These are phyloP conservation scores for Antitrichia curtipendula DNA, from an alignment of 225 moss, liverwort and hornwort species.

Conservation along the genomic window DNA sequence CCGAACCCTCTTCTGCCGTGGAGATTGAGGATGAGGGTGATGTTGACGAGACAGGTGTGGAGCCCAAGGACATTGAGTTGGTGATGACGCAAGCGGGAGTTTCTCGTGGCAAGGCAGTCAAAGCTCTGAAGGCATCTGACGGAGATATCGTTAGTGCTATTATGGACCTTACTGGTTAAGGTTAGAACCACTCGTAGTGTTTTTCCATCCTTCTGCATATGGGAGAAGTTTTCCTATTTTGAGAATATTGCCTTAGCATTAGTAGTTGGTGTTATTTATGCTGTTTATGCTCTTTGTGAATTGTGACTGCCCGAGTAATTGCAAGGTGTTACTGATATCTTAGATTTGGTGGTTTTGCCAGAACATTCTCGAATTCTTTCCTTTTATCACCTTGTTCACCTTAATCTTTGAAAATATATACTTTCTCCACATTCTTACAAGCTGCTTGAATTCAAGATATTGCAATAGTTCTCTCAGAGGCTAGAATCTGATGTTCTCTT, in stretches of 20 bases:
- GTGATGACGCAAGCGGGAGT: constrained; percentile 93
- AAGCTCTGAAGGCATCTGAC: constrained; percentile 56
- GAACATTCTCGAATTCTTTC: neutral
- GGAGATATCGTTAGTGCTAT: constrained; percentile 89
- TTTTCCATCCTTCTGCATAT: neutral
- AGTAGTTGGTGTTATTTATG: neutral
- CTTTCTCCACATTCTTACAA: neutral
- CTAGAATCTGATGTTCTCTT: neutral
- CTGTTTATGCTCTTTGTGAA: neutral
- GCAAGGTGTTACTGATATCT: neutral
- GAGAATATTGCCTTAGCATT: neutral
- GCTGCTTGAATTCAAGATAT: neutral
- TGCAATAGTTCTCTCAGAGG: neutral
- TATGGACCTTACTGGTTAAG: constrained; percentile 65
- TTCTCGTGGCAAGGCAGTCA: constrained; percentile 59
- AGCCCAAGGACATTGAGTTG: constrained; percentile 85
- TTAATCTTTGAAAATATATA: neutral
- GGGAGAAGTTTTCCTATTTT: neutral
- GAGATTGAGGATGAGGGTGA: constrained; percentile 65
- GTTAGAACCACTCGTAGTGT: neutral
- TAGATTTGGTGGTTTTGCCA: neutral
- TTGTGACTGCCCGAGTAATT: neutral
- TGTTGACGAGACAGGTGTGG: constrained; percentile 76
- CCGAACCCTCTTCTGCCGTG: constrained; percentile 45
- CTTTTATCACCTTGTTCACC: neutral